Base-by-base conservation (phyloP, 225 moss, liverwort and hornwort species). In the Sphagnum tenellum region DNA sequence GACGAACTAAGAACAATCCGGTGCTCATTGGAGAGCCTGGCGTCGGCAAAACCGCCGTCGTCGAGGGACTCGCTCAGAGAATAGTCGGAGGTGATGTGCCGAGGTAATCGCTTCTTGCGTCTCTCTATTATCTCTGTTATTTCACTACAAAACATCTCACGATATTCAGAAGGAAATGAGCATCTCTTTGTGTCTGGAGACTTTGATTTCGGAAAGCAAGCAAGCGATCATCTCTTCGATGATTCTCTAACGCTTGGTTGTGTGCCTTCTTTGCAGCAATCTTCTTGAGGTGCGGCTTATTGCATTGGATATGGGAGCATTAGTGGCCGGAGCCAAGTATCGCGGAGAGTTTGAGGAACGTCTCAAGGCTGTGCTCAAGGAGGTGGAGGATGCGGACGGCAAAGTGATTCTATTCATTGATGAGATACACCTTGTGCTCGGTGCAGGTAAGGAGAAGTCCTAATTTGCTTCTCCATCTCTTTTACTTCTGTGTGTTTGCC, bases 261-360 rank as follows among this genome's bases (percentile, higher is more conserved):
- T 29, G 29, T 29, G 29, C 29, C 29, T 29, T 29, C 29, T 29
- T 29, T 57, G 72, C 80, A 89, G 92, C 63, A 98, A 98, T 71
- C 76, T 98, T 70, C 70, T 80, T 44, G 96, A 98, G 49, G 90
- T 90, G 5, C 81, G 86, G 11, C 61, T 98, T 67, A 66, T 98
- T 76, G 79, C 90, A 3, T 69, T 98, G 57, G 96, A 98, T 56
- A 92, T 92, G 86, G 96, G 96, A 75, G 82, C 96, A 14, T 72
- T 98, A 66, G 75, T 98, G 9, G 92, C 92, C 54, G 96, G 96
- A 52, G 96, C 96, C 0, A 92, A 90, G 59, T 90, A 92, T 54
- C 76, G 90, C 55, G 96, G 96, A 50, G 96, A 98, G 66, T 92
- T 98, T 65, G 96, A 90, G 72, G 96, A 98, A 72, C 85, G 96